Evolutionary conservation across 257 asterid species (phyloP).

Genomic region (Nicotiana tomentosiformis): DNA sequence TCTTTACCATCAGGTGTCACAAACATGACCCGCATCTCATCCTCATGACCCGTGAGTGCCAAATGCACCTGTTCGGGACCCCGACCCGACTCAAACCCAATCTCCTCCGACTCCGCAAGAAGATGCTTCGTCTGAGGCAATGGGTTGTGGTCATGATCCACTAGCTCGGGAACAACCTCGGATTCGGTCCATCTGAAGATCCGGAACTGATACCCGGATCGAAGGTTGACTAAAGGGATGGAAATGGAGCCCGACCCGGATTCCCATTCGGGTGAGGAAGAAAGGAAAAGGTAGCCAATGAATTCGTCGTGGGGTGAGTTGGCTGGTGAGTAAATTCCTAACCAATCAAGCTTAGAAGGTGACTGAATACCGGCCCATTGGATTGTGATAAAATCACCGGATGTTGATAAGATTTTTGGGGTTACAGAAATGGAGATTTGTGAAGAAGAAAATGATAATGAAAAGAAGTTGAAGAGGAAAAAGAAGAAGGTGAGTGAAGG

Average conservation of each 20-base stretch:
- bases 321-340: slow-evolving; percentile 79
- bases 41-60: slow-evolving; percentile 65
- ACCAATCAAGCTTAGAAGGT: slow-evolving; percentile 74
- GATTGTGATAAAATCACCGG: slow-evolving; percentile 63
- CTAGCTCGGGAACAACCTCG: slow-evolving; percentile 53
- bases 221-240: slow-evolving; percentile 56
- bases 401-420: slow-evolving; percentile 43
- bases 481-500: neutral
- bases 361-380: slow-evolving; percentile 67
- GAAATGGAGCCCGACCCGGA: slow-evolving; percentile 81
- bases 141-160: slow-evolving; percentile 82
- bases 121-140: slow-evolving; percentile 75
- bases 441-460: slow-evolving; percentile 26
- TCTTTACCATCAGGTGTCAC: slow-evolving; percentile 73
- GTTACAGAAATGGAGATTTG: slow-evolving; percentile 38
- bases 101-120: slow-evolving; percentile 49
- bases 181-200: slow-evolving; percentile 70
- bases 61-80: slow-evolving; percentile 90
- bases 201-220: slow-evolving; percentile 83
- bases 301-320: slow-evolving; percentile 49
- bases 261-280: slow-evolving; percentile 55
- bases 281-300: slow-evolving; percentile 74
- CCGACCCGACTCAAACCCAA: slow-evolving; percentile 44
- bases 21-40: slow-evolving; percentile 96
- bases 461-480: slow-evolving; percentile 14